Percentiles rank a stretch among this genome's conserved stretches.
phyloP scores from a whole-genome alignment of 768 basidiomycete genomes.

The Suillus sp. region DNA sequence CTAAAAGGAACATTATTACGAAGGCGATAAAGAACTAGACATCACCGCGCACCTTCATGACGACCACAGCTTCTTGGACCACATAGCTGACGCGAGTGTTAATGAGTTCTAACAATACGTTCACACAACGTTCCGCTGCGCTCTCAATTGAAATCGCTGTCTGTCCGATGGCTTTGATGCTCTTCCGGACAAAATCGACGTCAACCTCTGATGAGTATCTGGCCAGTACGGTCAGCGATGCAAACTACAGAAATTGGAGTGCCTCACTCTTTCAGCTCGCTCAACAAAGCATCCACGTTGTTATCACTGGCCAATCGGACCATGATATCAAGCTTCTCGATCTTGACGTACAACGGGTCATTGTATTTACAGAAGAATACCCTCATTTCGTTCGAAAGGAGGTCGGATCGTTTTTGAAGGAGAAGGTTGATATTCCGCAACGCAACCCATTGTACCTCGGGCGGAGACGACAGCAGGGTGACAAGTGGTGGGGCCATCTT shows the following conservation, averaged over 20 bases:
- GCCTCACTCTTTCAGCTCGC: constrained; percentile 92
- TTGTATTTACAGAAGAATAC: constrained; percentile 99
- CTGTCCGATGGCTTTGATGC: constrained; percentile 94
- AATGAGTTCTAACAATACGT: constrained; percentile 91
- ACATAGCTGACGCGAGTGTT: constrained; percentile 94
- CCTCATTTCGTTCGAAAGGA: constrained; percentile 94
- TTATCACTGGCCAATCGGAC: constrained; percentile 86
- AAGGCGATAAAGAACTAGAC: not conserved
- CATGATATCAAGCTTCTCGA: constrained; percentile 99
- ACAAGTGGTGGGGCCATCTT: constrained; percentile 99
- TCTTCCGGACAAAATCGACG: constrained; percentile 95
- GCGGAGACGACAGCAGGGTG: constrained; percentile 92
- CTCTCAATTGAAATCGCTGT: constrained; percentile 94
- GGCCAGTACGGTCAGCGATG: constrained; percentile 12
- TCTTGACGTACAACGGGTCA: constrained; percentile 97
- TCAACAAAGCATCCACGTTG: constrained; percentile 93
- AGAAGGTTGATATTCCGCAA: constrained; percentile 95
- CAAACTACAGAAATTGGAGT: not conserved
- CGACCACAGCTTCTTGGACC: constrained; percentile 96
- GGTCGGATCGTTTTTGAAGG: constrained; percentile 88
- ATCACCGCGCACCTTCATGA: constrained; percentile 80
- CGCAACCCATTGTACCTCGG: constrained; percentile 98
- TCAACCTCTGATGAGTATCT: constrained; percentile 98
- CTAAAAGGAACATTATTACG: constrained; percentile 40
- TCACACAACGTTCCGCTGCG: constrained; percentile 92